These are phyloP conservation scores for Vinca major DNA, from an alignment of 305 asterid species.

Conservation along the genomic window DNA sequence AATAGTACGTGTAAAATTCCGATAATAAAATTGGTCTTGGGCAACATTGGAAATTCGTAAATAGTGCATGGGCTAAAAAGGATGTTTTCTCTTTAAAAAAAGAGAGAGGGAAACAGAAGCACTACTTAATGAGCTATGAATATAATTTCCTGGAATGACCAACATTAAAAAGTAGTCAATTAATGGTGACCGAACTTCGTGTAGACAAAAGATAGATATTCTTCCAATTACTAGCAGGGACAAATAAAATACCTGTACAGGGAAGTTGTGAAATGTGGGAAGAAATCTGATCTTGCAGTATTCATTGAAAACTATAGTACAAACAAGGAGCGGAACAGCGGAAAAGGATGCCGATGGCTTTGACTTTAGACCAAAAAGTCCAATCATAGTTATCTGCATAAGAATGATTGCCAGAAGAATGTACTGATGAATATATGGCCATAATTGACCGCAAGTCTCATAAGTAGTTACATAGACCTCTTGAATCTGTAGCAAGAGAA, in stretches of 20 bases:
- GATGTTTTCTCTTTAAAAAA: no score
- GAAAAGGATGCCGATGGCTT: slow-evolving; percentile 79
- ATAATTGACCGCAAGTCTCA: slow-evolving; percentile 82
- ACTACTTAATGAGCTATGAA: no score
- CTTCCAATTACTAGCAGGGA: not conserved
- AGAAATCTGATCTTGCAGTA: slow-evolving; percentile 83
- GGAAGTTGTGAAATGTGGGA: slow-evolving; percentile 59
- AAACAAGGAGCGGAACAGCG: slow-evolving; percentile 61
- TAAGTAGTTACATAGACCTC: slow-evolving; percentile 74
- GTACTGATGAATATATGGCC: slow-evolving; percentile 90
- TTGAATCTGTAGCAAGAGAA: slow-evolving; percentile 47
- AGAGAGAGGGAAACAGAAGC: no score
- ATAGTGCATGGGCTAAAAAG: no score
- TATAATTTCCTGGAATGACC: no score
- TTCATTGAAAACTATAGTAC: slow-evolving; percentile 66
- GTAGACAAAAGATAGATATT: not conserved
- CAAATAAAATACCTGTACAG: slow-evolving; percentile 51
- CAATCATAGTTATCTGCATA: slow-evolving; percentile 83
- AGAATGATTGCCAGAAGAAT: slow-evolving; percentile 57
- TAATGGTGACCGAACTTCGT: not conserved
- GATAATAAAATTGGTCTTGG: no score
- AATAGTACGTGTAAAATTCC: no score
- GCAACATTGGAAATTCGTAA: no score
- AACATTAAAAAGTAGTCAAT: not conserved
- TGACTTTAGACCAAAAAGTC: slow-evolving; percentile 81